Conservation (phyloP, 176 grass and related monocot species). For the Triticum timopheevii region DNA sequence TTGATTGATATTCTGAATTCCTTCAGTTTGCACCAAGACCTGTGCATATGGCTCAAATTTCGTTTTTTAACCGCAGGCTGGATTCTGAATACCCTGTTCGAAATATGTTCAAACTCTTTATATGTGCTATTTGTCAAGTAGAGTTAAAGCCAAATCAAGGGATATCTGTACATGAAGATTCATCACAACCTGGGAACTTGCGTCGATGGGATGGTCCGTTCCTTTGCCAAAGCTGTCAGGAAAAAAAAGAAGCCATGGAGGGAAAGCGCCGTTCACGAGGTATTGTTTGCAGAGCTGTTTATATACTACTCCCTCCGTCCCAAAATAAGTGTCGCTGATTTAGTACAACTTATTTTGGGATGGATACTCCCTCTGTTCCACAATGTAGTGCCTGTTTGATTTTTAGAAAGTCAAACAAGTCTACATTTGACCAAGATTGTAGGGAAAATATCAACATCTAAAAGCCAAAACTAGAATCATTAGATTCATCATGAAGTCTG, state of each 20-base stretch:
- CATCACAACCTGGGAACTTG: slow-evolving; percentile 59
- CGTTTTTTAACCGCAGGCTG: slow-evolving; percentile 52
- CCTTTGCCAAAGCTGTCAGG: slow-evolving; percentile 79
- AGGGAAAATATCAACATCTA: too few species aligned
- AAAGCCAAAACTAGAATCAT: too few species aligned
- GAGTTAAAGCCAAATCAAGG: slow-evolving; percentile 83
- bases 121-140: slow-evolving; percentile 93
- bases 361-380: too few species aligned
- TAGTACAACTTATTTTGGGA: too few species aligned
- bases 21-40: neutral
- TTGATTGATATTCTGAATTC: neutral
- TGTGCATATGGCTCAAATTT: slow-evolving; percentile 11
- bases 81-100: slow-evolving; percentile 88
- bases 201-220: slow-evolving; percentile 95
- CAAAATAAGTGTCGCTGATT: too few species aligned
- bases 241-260: slow-evolving; percentile 97
- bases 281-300: slow-evolving; percentile 34
- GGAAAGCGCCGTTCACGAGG: slow-evolving; percentile 69
- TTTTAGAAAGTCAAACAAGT: too few species aligned
- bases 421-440: too few species aligned
- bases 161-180: slow-evolving; percentile 76
- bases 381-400: too few species aligned
- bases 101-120: slow-evolving; percentile 98
- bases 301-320: neutral
- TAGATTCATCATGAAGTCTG: too few species aligned